Evolutionary conservation across 805 yeast genomes (phyloP), one percentile per base, ranked within the genome.

Genomic region (Spencermartinsiella europaea): DNA sequence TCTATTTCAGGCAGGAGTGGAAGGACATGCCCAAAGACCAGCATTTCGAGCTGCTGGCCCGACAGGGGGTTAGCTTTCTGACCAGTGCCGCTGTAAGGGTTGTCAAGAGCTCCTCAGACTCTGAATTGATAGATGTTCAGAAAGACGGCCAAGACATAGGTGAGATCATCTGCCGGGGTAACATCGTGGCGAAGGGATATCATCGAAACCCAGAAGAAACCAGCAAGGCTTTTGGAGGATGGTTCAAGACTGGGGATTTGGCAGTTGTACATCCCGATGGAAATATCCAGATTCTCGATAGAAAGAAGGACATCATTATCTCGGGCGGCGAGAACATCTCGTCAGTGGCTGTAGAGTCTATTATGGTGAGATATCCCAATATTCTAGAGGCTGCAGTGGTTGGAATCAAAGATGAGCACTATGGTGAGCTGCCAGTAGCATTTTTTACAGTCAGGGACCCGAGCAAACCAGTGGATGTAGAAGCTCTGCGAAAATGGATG

Each of bases 281-380:
- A 14, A 51, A 64, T 31, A 44, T 62, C 27, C 62, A 63, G 47
- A 49, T 64, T 36, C 53, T 65, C 17, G 69, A 64, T 46, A 54
- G 69, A 28, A 63, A 61, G 43, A 64, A 64, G 57, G 69, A 64
- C 48, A 63, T 64, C 31, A 64, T 64, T 45, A 64, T 64, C 33
- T 62, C 68, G 7, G 68, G 68, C 10, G 68, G 68, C 21, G 68
- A 64, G 44, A 64, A 64, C 50, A 63, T 64, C 46, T 64, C 68
- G 3, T 62, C 67, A 3, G 67, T 64, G 10, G 63, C 58, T 12
- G 66, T 64, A 4, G 68, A 64, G 46, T 49, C 54, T 34, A 52
- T 44, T 12, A 46, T 64, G 10, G 57, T 52, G 41, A 49, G 53
- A 45, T 61, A 61, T 45, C 59, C 56, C 12, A 50, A 49, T 20